phyloP scores from a whole-genome alignment of 176 grass and related monocot species.

The Bolboschoenus planiculmis region DNA sequence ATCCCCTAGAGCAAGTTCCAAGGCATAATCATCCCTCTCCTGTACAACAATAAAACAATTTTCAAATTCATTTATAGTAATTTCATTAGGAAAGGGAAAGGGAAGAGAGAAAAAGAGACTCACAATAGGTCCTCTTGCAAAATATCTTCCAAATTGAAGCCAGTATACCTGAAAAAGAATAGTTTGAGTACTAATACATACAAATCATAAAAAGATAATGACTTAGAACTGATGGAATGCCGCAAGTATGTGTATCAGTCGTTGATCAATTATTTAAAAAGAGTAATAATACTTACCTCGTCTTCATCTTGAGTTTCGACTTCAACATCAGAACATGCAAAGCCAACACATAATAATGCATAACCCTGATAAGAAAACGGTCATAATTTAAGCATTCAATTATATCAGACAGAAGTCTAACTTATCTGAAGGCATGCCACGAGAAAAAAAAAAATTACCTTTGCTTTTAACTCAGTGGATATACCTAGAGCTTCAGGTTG shows the following conservation, averaged over 20 bases:
- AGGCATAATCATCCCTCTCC: slow-evolving; percentile 89
- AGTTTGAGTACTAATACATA: background rate
- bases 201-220: background rate
- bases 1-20: slow-evolving; percentile 85
- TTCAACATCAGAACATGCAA: slow-evolving; percentile 77
- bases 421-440: background rate
- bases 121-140: slow-evolving; percentile 86
- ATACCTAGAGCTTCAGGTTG: slow-evolving; percentile 54
- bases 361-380: slow-evolving; percentile 57
- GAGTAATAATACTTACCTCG: slow-evolving; percentile 38
- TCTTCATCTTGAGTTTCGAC: slow-evolving; percentile 98
- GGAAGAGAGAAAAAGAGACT: slow-evolving; percentile 18
- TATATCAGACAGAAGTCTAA: background rate
- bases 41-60: slow-evolving; percentile 22
- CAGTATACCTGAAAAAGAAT: slow-evolving; percentile 62
- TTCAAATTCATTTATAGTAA: background rate
- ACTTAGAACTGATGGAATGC: background rate
- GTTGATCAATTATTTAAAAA: background rate
- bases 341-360: slow-evolving; percentile 92
- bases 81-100: background rate
- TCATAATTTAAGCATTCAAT: slow-evolving; percentile 1
- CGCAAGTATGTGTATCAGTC: background rate
- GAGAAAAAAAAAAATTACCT: slow-evolving; percentile 16
- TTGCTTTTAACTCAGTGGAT: slow-evolving; percentile 39
- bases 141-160: slow-evolving; percentile 97